Percentiles rank a stretch among this genome's conserved stretches.
Evolutionary conservation across 192 early-diverging fungal genomes (phyloP).

Genomic region (Geranomyces michiganensis): DNA sequence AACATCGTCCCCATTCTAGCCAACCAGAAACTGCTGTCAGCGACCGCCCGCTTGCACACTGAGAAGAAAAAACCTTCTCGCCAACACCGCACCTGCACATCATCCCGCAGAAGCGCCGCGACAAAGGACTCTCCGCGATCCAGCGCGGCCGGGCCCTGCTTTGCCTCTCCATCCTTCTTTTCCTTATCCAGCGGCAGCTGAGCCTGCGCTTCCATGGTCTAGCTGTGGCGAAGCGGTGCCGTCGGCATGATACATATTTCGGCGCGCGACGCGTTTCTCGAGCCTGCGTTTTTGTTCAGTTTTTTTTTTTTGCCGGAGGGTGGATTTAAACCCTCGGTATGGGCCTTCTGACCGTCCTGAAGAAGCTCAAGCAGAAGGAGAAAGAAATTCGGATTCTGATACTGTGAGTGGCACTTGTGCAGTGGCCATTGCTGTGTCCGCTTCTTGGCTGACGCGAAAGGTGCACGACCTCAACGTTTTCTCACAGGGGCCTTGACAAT

Average conservation of each 20-base stretch:
- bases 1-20: not conserved
- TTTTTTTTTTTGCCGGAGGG: not conserved
- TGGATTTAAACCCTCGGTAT: slow-evolving; percentile 64
- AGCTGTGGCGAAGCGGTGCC: no score
- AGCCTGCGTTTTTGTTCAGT: no score
- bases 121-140: slow-evolving; percentile 12
- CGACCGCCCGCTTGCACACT: no score
- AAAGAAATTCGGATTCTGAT: slow-evolving; percentile 94
- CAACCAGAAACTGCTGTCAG: no score
- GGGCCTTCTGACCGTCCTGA: slow-evolving; percentile 94
- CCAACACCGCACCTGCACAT: slow-evolving; percentile 1
- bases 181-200: not conserved
- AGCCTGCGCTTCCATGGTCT: slow-evolving; percentile 1
- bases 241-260: no score
- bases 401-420: slow-evolving; percentile 54
- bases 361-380: slow-evolving; percentile 89
- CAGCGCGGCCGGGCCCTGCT: not conserved
- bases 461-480: slow-evolving; percentile 1
- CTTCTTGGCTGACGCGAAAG: no score
- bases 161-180: slow-evolving; percentile 9
- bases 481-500: slow-evolving; percentile 86
- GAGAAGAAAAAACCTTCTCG: no score
- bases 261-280: no score
- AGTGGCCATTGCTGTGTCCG: not conserved
- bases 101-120: slow-evolving; percentile 13